phyloP scores from a whole-genome alignment of 768 basidiomycete genomes.

The Rhizopogon vinicolor region DNA sequence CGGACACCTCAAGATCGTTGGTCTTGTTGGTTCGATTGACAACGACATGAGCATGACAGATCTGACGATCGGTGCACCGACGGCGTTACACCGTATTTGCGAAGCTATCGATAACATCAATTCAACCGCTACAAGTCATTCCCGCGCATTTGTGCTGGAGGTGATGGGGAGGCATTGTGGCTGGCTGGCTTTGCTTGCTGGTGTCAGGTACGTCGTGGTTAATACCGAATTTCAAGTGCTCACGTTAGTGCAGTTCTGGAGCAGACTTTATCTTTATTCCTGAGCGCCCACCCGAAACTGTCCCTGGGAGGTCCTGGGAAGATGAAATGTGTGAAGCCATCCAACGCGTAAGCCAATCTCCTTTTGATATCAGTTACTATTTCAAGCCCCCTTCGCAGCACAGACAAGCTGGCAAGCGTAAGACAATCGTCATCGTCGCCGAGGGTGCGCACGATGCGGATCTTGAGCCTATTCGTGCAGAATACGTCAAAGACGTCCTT shows the following conservation, averaged over 20 bases:
- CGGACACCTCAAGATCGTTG: slow-evolving; percentile 89
- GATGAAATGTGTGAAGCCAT: slow-evolving; percentile 87
- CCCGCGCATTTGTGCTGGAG: slow-evolving; percentile 95
- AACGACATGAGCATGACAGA: slow-evolving; percentile 99
- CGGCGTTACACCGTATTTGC: slow-evolving; percentile 94
- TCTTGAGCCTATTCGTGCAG: slow-evolving; percentile 88
- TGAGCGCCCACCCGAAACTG: slow-evolving; percentile 74
- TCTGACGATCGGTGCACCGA: slow-evolving; percentile 93
- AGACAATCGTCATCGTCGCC: slow-evolving; percentile 97
- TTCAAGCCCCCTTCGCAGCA: slow-evolving; percentile 48
- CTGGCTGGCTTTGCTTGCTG: slow-evolving; percentile 95
- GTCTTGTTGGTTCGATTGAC: slow-evolving; percentile 98
- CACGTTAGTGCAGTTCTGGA: slow-evolving; percentile 52
- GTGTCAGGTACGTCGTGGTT: slow-evolving; percentile 61
- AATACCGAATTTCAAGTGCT: background rate
- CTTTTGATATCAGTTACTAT: background rate
- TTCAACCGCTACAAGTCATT: slow-evolving; percentile 93
- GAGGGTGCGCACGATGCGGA: slow-evolving; percentile 90
- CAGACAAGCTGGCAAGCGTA: slow-evolving; percentile 88
- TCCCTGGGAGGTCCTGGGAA: slow-evolving; percentile 65
- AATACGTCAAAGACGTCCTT: slow-evolving; percentile 87
- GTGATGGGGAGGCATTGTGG: slow-evolving; percentile 99
- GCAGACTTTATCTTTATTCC: slow-evolving; percentile 99
- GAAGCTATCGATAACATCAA: slow-evolving; percentile 98
- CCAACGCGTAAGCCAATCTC: slow-evolving; percentile 50